Conservation (phyloP, 2,329 filamentous ascomycete species). For the Eutypella sp. region DNA sequence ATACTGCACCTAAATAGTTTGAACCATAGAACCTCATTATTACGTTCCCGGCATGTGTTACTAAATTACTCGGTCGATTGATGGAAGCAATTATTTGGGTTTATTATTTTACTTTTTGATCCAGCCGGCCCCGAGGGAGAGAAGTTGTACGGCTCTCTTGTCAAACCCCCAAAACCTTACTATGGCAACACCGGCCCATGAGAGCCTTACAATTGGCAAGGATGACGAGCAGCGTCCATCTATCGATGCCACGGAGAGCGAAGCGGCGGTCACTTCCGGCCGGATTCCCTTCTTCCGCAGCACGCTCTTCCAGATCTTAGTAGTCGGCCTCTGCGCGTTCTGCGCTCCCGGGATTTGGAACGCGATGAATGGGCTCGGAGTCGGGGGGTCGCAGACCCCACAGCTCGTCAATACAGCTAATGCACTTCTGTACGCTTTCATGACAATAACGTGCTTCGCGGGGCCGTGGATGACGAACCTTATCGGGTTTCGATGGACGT, state of each 20-base stretch:
- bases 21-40: no score
- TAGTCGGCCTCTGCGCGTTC: slow-evolving; percentile 67
- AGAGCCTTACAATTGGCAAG: not conserved
- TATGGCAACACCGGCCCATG: not conserved
- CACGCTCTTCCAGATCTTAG: slow-evolving; percentile 67
- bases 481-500: slow-evolving; percentile 64
- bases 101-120: no score
- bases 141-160: no score
- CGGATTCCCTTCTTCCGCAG: slow-evolving; percentile 37
- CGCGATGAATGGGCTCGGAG: slow-evolving; percentile 69
- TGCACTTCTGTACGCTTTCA: slow-evolving; percentile 65
- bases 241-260: not conserved
- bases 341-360: slow-evolving; percentile 67
- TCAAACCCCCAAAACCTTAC: no score
- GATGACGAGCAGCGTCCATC: not conserved
- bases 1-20: no score
- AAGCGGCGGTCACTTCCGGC: not conserved
- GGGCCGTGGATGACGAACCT: slow-evolving; percentile 58
- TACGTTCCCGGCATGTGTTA: no score
- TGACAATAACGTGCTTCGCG: slow-evolving; percentile 67
- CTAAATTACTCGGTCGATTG: no score
- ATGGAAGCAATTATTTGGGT: no score
- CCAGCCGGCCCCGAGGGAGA: no score
- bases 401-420: slow-evolving; percentile 67
- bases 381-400: slow-evolving; percentile 60